phyloP scores from a whole-genome alignment of 1,284 basidiomycete species.

The Amylostereum chailletii region DNA sequence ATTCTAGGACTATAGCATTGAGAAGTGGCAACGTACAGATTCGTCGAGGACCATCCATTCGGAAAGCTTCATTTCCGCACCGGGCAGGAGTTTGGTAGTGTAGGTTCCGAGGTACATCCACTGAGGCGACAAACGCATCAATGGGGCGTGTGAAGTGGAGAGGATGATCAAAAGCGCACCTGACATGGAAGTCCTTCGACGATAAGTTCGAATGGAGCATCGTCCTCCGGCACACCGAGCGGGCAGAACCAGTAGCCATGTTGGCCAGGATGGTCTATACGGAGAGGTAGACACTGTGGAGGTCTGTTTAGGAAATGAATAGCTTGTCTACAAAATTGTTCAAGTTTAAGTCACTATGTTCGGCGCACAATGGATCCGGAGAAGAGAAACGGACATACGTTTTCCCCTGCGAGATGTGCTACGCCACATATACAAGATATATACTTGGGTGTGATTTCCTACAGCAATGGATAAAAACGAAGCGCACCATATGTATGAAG shows the following conservation, averaged over 20 bases:
- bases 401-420: no score
- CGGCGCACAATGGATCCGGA: no score
- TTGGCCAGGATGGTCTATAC: conserved; percentile 12
- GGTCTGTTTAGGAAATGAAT: conserved; percentile 17
- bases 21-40: conserved; percentile 8
- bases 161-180: conserved; percentile 6
- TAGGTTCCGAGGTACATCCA: conserved; percentile 22
- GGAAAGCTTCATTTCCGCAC: conserved; percentile 19
- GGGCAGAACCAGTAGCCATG: conserved; percentile 22
- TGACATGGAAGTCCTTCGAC: conserved; percentile 14
- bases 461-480: not conserved
- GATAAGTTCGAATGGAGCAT: conserved; percentile 16
- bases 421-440: no score
- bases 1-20: no score
- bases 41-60: conserved; percentile 22
- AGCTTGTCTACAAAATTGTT: not conserved
- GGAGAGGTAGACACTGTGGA: conserved; percentile 17
- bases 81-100: conserved; percentile 11
- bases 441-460: no score
- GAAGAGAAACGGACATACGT: no score
- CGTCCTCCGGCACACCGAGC: conserved; percentile 2
- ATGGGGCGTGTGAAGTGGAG: not conserved
- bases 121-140: conserved; percentile 8
- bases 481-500: not conserved
- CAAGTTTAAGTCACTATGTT: no score